phyloP scores from a whole-genome alignment of 1,139 yeast species.

The Nakaseomyces glabratus region DNA sequence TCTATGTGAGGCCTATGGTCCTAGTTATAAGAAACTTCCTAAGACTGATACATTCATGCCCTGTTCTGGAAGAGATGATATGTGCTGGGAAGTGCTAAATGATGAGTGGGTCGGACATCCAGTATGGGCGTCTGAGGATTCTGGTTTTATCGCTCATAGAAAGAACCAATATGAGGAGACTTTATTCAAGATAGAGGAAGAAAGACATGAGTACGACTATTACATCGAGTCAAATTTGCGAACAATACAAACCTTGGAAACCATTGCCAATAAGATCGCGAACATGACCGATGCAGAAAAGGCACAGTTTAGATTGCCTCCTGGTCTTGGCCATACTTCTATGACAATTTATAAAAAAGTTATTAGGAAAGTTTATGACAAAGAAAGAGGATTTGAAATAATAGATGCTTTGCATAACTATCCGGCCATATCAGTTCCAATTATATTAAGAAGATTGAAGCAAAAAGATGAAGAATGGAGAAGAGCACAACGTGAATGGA shows the following conservation, averaged over 20 bases:
- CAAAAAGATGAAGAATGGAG: slow-evolving; percentile 99
- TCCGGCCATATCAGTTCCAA: slow-evolving; percentile 92
- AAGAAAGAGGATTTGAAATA: slow-evolving; percentile 91
- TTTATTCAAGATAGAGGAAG: slow-evolving; percentile 88
- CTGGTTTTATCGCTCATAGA: slow-evolving; percentile 92
- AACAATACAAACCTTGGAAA: slow-evolving; percentile 90
- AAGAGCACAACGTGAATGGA: slow-evolving; percentile 97
- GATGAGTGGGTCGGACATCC: slow-evolving; percentile 99
- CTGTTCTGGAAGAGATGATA: slow-evolving; percentile 95
- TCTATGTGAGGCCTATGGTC: slow-evolving; percentile 79
- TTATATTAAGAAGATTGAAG: slow-evolving; percentile 80
- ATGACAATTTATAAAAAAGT: slow-evolving; percentile 88
- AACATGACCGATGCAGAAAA: slow-evolving; percentile 90
- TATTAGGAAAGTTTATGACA: slow-evolving; percentile 83
- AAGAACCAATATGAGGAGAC: slow-evolving; percentile 94
- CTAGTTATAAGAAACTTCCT: slow-evolving; percentile 87
- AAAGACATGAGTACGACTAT: slow-evolving; percentile 92
- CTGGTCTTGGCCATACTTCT: slow-evolving; percentile 88
- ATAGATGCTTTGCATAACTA: slow-evolving; percentile 91
- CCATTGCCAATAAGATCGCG: slow-evolving; percentile 88
- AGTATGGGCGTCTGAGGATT: slow-evolving; percentile 97
- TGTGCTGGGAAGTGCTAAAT: slow-evolving; percentile 98
- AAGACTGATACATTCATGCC: slow-evolving; percentile 96
- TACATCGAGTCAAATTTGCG: slow-evolving; percentile 91
- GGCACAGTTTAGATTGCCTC: slow-evolving; percentile 75